A percentile compares a stretch with the other conserved stretches of the same genome.
Conservation (phyloP, 2,329 filamentous ascomycete species). For the Aspergillus sp. region DNA sequence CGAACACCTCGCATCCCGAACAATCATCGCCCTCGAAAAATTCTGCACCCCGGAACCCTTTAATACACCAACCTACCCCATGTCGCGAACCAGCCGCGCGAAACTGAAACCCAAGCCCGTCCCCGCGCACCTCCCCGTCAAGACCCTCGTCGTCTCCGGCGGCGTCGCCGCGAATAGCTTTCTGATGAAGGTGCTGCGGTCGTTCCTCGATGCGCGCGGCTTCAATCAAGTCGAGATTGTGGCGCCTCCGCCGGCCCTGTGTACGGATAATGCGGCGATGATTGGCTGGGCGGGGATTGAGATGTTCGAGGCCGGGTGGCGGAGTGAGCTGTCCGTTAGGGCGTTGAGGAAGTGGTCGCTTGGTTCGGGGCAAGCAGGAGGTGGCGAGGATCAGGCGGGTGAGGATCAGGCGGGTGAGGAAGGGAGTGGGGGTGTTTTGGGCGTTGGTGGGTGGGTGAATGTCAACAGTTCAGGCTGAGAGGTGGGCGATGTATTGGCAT, state of each 20-base stretch:
- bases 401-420: slow-evolving; percentile 53
- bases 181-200: slow-evolving; percentile 68
- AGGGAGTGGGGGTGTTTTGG: slow-evolving; percentile 64
- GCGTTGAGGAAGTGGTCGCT: slow-evolving; percentile 75
- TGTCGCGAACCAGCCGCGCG: slow-evolving; percentile 5
- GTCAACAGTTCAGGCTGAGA: background rate
- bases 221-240: slow-evolving; percentile 65
- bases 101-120: background rate
- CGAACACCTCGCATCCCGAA: slow-evolving; percentile 79
- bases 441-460: slow-evolving; percentile 57
- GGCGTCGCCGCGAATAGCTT: slow-evolving; percentile 88
- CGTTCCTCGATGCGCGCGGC: slow-evolving; percentile 69
- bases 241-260: slow-evolving; percentile 76
- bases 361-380: slow-evolving; percentile 52
- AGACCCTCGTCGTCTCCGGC: slow-evolving; percentile 79
- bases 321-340: slow-evolving; percentile 63
- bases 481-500: no score
- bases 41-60: slow-evolving; percentile 18
- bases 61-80: no score
- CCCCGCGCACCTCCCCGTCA: slow-evolving; percentile 39
- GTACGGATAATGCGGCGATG: slow-evolving; percentile 97
- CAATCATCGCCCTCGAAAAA: slow-evolving; percentile 69
- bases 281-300: slow-evolving; percentile 92
- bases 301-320: slow-evolving; percentile 83
- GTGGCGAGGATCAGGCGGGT: slow-evolving; percentile 38